These are phyloP conservation scores for Testicularia cyperi DNA, from an alignment of 1,284 basidiomycete species.

Conservation along the genomic window DNA sequence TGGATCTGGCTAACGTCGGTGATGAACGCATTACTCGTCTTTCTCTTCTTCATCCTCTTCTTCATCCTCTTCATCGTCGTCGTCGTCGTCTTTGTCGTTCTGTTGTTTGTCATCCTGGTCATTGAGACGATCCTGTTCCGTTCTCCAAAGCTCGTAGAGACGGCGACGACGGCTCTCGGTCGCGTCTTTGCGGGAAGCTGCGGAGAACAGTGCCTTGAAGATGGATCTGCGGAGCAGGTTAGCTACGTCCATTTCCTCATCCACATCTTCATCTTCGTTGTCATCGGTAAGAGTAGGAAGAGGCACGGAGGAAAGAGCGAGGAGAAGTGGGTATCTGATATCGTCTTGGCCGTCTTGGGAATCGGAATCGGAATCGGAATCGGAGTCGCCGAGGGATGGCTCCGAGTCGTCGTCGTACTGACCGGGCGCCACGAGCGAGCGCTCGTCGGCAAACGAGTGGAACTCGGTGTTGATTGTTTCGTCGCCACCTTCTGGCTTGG, in stretches of 20 bases:
- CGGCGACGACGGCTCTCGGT: slow-evolving; percentile 76
- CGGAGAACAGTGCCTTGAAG: slow-evolving; percentile 71
- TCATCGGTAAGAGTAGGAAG: slow-evolving; percentile 6
- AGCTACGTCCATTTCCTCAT: slow-evolving; percentile 9
- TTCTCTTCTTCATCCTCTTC: no score
- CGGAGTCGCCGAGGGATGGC: not conserved
- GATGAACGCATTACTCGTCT: no score
- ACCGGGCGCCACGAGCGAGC: slow-evolving; percentile 3
- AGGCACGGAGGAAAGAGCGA: slow-evolving; percentile 28
- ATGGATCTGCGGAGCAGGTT: slow-evolving; percentile 66
- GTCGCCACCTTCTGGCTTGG: slow-evolving; percentile 8
- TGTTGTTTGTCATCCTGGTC: no score
- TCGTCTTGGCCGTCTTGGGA: slow-evolving; percentile 8
- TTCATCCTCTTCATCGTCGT: no score
- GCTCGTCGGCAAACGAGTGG: slow-evolving; percentile 29
- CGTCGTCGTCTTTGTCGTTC: no score
- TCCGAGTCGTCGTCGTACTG: slow-evolving; percentile 14
- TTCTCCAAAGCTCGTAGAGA: slow-evolving; percentile 78
- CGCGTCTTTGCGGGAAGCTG: slow-evolving; percentile 73
- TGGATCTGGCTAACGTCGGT: no score
- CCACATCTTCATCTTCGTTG: slow-evolving; percentile 5
- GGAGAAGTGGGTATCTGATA: slow-evolving; percentile 17
- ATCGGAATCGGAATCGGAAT: not conserved
- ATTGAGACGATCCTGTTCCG: slow-evolving; percentile 58
- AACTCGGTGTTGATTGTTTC: slow-evolving; percentile 21